phyloP scores from a whole-genome alignment of 768 basidiomycete genomes.

The Boletellus ananiceps region DNA sequence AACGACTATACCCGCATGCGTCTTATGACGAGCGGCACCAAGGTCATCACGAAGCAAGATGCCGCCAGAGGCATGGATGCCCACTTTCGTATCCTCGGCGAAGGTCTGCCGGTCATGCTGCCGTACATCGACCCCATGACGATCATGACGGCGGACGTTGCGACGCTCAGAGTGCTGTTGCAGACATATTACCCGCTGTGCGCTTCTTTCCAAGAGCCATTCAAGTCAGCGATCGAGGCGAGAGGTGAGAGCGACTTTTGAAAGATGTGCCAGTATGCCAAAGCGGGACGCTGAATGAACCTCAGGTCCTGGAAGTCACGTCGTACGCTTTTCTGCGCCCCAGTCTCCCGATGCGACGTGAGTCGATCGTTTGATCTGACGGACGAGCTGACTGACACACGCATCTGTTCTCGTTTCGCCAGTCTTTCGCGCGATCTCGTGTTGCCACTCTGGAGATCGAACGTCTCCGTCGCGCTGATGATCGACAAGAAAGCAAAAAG shows the following conservation, averaged over 20 bases:
- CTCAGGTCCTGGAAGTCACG: constrained; percentile 63
- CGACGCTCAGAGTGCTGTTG: constrained; percentile 61
- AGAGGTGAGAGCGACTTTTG: constrained; percentile 43
- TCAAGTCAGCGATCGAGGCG: constrained; percentile 48
- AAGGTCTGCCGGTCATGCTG: constrained; percentile 81
- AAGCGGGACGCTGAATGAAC: neutral
- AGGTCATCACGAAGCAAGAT: constrained; percentile 89
- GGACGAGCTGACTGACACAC: neutral
- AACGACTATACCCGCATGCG: constrained; percentile 86
- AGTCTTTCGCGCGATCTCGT: constrained; percentile 76
- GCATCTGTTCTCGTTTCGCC: neutral
- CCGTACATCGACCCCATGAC: constrained; percentile 67
- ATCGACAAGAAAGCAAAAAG: constrained; percentile 96
- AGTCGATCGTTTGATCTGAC: constrained; percentile 21
- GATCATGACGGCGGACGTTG: constrained; percentile 56
- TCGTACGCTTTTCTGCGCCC: constrained; percentile 64
- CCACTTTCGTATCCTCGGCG: constrained; percentile 73
- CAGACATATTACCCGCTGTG: constrained; percentile 78
- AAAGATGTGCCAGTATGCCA: constrained; percentile 31
- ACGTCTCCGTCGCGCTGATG: constrained; percentile 83
- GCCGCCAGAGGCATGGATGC: constrained; percentile 54
- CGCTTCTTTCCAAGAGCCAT: constrained; percentile 56
- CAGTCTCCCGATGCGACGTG: constrained; percentile 51
- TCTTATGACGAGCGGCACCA: constrained; percentile 89
- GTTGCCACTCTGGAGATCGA: constrained; percentile 96